Conservation (phyloP, 805 yeast genomes). For the Ogataea nitratoaversa region DNA sequence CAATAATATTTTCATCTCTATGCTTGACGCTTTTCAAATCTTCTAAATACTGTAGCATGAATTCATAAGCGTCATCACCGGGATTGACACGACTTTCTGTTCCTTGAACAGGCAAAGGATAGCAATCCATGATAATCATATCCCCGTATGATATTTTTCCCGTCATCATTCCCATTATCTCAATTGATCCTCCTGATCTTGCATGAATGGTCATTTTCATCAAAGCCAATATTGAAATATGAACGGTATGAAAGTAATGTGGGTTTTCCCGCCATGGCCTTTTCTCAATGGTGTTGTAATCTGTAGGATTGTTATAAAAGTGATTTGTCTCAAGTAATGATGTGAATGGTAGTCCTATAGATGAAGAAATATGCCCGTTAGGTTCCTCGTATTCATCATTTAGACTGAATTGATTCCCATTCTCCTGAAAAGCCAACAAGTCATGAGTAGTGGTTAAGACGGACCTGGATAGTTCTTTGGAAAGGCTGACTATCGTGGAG, state of each 20-base stretch:
- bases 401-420: background rate
- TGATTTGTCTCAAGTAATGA: conserved; percentile 2
- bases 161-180: conserved; percentile 92
- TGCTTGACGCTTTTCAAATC: conserved; percentile 40
- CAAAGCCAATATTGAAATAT: conserved; percentile 67
- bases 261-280: conserved; percentile 59
- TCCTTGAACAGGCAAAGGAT: conserved; percentile 89
- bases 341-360: conserved; percentile 3
- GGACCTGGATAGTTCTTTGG: conserved; percentile 3
- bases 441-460: conserved; percentile 1
- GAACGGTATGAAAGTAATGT: conserved; percentile 55
- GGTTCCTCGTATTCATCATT: background rate
- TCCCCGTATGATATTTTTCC: conserved; percentile 60
- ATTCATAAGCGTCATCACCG: conserved; percentile 88
- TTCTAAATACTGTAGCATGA: conserved; percentile 81
- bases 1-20: conserved; percentile 71
- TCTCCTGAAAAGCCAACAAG: no score
- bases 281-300: conserved; percentile 8
- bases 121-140: conserved; percentile 74
- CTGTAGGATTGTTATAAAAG: conserved; percentile 15
- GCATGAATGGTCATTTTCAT: conserved; percentile 79
- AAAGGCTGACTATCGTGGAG: no score
- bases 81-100: conserved; percentile 96
- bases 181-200: conserved; percentile 77
- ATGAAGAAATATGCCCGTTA: background rate